Evolutionary conservation across 805 yeast genomes (phyloP).

Genomic region (Sungouiozyma intestinalis): DNA sequence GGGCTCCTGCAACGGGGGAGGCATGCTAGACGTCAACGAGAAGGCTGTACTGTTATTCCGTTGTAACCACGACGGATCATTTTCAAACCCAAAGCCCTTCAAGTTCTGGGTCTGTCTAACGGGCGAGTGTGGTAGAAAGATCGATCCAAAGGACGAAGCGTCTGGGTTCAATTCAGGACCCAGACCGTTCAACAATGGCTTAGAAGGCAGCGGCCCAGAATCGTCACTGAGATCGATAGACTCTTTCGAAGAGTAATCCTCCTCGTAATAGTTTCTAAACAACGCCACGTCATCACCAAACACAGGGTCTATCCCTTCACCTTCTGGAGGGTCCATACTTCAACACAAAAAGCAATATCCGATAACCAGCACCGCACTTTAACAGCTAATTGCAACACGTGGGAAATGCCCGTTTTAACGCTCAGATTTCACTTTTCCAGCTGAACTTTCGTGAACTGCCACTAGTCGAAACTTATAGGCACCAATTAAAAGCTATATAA

Average conservation of each 20-base stretch:
- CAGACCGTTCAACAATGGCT: background rate
- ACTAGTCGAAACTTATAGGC: no score
- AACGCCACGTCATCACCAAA: background rate
- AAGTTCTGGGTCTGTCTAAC: background rate
- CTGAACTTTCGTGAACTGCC: no score
- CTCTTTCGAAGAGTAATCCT: background rate
- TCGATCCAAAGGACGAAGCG: background rate
- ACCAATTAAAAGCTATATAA: no score
- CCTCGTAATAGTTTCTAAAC: background rate
- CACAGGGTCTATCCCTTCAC: background rate
- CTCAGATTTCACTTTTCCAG: no score
- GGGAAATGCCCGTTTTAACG: no score
- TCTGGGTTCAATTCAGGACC: background rate
- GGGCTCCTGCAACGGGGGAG: background rate
- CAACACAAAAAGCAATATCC: no score
- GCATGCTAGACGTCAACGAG: background rate
- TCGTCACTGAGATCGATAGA: background rate
- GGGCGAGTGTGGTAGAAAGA: background rate
- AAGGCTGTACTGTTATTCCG: background rate
- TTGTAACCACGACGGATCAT: background rate
- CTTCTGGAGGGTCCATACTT: background rate
- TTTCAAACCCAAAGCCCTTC: background rate
- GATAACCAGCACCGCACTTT: no score
- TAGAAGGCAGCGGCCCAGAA: background rate
- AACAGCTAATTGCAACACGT: no score